phyloP scores from a whole-genome alignment of 225 moss, liverwort and hornwort genomes.

The Marchantia paleacea region DNA sequence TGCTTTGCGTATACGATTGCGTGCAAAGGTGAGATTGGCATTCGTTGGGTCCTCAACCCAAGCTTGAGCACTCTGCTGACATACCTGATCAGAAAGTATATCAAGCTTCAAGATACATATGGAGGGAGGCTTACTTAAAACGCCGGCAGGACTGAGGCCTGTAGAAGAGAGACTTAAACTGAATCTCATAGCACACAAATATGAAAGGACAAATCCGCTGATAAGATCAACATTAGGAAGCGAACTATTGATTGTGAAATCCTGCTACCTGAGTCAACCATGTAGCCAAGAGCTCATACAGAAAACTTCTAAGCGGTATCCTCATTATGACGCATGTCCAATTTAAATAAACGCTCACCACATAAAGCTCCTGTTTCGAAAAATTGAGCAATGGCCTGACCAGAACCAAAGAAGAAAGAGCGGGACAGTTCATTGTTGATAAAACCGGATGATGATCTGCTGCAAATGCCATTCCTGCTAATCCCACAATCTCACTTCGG shows the following conservation, averaged over 20 bases:
- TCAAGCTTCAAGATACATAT: background rate
- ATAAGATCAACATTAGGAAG: no score
- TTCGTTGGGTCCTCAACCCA: slow-evolving; percentile 99
- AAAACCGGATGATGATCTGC: slow-evolving; percentile 45
- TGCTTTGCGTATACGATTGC: slow-evolving; percentile 81
- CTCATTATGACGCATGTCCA: background rate
- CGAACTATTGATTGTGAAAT: no score
- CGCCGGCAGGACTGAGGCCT: no score
- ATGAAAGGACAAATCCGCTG: no score
- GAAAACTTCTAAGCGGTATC: background rate
- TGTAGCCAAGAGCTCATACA: no score
- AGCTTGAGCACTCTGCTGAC: slow-evolving; percentile 59
- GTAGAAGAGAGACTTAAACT: no score
- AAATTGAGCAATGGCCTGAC: slow-evolving; percentile 83
- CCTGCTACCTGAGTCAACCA: no score
- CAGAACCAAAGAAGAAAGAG: slow-evolving; percentile 49
- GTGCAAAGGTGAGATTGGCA: slow-evolving; percentile 58
- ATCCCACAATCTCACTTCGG: slow-evolving; percentile 80
- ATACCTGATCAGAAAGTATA: slow-evolving; percentile 50
- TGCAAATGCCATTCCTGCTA: slow-evolving; percentile 89
- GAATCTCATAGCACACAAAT: no score
- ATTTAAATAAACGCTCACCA: slow-evolving; percentile 40
- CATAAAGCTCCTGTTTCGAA: slow-evolving; percentile 67
- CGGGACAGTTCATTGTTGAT: slow-evolving; percentile 22
- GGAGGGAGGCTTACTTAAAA: no score